Evolutionary conservation across 495 filamentous ascomycete genomes (phyloP).

Genomic region (Penicillium psychrofluorescens): DNA sequence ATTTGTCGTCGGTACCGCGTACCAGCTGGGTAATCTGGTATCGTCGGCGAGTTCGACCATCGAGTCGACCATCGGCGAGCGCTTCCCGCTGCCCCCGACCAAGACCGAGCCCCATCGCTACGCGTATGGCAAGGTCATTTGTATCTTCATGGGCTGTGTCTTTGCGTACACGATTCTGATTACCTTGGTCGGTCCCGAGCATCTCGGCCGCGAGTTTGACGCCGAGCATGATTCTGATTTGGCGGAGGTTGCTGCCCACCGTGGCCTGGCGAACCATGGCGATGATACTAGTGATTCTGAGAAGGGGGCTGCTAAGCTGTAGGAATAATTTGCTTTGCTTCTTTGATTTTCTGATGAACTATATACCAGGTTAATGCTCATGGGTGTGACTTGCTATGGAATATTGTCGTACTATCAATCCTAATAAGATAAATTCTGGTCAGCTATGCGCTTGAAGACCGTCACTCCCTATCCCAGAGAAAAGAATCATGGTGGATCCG

Average conservation of each 20-base stretch:
- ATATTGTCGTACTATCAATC: no score
- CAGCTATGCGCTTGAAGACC: no score
- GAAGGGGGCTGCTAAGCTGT: conserved; percentile 5
- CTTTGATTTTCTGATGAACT: no score
- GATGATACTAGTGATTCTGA: conserved; percentile 9
- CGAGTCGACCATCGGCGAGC: conserved; percentile 72
- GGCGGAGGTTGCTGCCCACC: conserved; percentile 30
- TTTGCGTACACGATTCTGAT: conserved; percentile 73
- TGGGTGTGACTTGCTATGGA: no score
- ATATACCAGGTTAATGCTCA: no score
- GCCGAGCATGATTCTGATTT: conserved; percentile 61
- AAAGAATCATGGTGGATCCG: conserved; percentile 1
- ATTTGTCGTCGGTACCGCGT: conserved; percentile 74
- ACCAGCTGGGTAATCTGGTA: conserved; percentile 81
- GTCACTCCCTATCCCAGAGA: no score
- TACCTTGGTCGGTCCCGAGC: conserved; percentile 72
- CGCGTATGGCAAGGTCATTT: conserved; percentile 83
- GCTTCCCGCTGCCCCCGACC: conserved; percentile 63
- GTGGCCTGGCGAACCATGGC: conserved; percentile 1
- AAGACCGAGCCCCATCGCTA: conserved; percentile 47
- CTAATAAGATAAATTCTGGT: no score
- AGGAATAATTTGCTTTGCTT: background rate
- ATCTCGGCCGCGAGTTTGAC: conserved; percentile 57
- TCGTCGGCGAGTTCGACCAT: conserved; percentile 77
- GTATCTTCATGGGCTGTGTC: conserved; percentile 92